Base-by-base conservation (phyloP, 164 flowering plant species). In the Protea cynaroides region DNA sequence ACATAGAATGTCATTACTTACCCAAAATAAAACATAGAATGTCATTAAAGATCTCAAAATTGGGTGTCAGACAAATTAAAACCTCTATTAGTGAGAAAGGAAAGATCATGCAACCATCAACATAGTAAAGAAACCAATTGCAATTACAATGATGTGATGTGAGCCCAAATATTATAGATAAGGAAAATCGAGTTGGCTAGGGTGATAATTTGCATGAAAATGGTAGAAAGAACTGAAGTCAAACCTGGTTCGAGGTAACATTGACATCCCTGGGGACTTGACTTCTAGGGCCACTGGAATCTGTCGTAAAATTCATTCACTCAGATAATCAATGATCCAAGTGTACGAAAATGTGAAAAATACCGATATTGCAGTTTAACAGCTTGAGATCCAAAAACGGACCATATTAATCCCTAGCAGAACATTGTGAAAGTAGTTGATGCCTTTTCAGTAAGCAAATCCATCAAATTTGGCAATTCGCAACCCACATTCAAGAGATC, bases 381-480 rank as follows among this genome's bases (percentile, higher is more conserved):
- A 9, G 14, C 46, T 40, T 8, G 46, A 40, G 46, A 40, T 8
- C 46, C 46, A 40, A 40, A 40, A 40, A 40, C 8, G 1, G 46
- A 10, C 18, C 1, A 50, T 15, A 18, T 19, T 23, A 8, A 59
- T n/a, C 24, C 12, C 5, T 29, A 24, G 24, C 36, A 40, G 8
- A 24, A 23, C 25, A 19, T 15, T 22, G 13, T 15, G 8, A 38
- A 47, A 64, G 74, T 71, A 29, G 34, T 29, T 29, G 34, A 29
- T 50, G 56, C 82, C 76, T 74, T 71, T 44, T 53, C 74, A 67
- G 62, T 73, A 44, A 34, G 38, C 12, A 51, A 50, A 54, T 36
- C 52, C 63, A 19, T 37, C 46, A 6, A 36, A 37, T 13, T 71
- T 61, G 4, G 34, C 68, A 54, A 49, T 36, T 36, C 63, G 67